Conservation (phyloP, 2,329 filamentous ascomycete genomes). For the Ophiostoma ips region DNA sequence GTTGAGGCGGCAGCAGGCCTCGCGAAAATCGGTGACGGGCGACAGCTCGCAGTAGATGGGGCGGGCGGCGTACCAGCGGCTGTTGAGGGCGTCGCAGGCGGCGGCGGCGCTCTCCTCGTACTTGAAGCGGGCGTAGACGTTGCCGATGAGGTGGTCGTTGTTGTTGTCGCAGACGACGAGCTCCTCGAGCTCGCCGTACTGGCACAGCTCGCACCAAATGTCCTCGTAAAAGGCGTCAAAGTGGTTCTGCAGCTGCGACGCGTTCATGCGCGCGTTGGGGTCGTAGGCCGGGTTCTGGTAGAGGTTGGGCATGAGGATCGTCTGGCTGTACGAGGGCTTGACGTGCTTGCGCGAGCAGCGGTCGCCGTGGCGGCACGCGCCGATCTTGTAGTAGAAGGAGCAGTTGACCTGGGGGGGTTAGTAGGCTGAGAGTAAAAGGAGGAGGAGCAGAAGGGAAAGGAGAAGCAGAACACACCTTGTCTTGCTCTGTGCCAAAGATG, state of each 20-base stretch:
- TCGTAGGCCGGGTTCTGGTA: slow-evolving; percentile 99
- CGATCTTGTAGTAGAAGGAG: slow-evolving; percentile 99
- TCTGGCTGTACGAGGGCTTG: slow-evolving; percentile 96
- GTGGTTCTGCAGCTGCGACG: slow-evolving; percentile 93
- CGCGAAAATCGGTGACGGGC: slow-evolving; percentile 93
- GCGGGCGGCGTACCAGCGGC: slow-evolving; percentile 88
- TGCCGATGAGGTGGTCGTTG: slow-evolving; percentile 97
- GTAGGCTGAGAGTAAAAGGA: neutral
- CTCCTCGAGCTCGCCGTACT: slow-evolving; percentile 95
- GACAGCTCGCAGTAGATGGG: slow-evolving; percentile 97
- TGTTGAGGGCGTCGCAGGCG: slow-evolving; percentile 88
- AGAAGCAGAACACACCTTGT: slow-evolving; percentile 42
- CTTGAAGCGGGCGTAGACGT: slow-evolving; percentile 99
- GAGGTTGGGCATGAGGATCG: slow-evolving; percentile 92
- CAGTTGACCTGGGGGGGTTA: slow-evolving; percentile 57
- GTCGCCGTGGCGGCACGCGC: slow-evolving; percentile 94
- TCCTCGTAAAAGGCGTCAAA: slow-evolving; percentile 99
- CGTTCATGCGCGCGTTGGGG: slow-evolving; percentile 91
- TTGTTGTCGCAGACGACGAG: slow-evolving; percentile 99
- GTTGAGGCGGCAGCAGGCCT: slow-evolving; percentile 92
- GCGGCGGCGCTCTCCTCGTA: slow-evolving; percentile 94
- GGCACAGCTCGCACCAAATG: slow-evolving; percentile 99
- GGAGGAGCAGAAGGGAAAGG: slow-evolving; percentile 13
- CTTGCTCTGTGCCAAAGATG: slow-evolving; percentile 98
- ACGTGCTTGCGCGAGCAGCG: slow-evolving; percentile 97